Evolutionary conservation across 148 eudicot species (phyloP).

Genomic region (Selenicereus undatus): DNA sequence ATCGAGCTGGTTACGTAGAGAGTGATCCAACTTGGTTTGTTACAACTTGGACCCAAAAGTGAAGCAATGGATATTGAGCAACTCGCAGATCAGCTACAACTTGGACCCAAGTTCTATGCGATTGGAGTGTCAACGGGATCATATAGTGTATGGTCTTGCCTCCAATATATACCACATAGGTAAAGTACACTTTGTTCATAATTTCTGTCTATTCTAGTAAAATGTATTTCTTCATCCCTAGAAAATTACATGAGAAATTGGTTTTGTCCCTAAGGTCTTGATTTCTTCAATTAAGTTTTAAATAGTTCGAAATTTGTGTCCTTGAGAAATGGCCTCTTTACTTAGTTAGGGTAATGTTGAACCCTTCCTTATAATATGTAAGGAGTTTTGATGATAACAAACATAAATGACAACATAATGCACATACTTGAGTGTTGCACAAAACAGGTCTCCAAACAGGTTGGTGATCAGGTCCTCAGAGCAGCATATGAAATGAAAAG

Average conservation of each 20-base stretch:
- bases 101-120: conserved; percentile 54
- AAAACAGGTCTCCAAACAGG: too few relatives aligned
- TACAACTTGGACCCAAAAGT: conserved; percentile 54
- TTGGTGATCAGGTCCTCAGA: too few relatives aligned
- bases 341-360: background rate
- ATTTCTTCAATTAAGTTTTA: background rate
- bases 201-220: background rate
- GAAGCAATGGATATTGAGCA: conserved; percentile 61
- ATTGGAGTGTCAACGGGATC: conserved; percentile 63
- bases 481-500: too few relatives aligned
- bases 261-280: background rate
- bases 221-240: background rate
- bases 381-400: too few relatives aligned
- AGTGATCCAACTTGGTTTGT: too few relatives aligned
- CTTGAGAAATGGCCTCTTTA: background rate
- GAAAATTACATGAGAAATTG: background rate
- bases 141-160: conserved; percentile 53
- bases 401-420: too few relatives aligned
- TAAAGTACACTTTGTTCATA: conserved; percentile 5
- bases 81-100: conserved; percentile 53
- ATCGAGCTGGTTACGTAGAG: conserved; percentile 70
- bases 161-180: conserved; percentile 58
- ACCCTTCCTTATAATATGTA: too few relatives aligned
- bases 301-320: background rate
- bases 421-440: too few relatives aligned